Percentiles rank a stretch among this genome's conserved stretches.
Evolutionary conservation across 306 rosid species (phyloP).

Genomic region (Inga leiocalycina): DNA sequence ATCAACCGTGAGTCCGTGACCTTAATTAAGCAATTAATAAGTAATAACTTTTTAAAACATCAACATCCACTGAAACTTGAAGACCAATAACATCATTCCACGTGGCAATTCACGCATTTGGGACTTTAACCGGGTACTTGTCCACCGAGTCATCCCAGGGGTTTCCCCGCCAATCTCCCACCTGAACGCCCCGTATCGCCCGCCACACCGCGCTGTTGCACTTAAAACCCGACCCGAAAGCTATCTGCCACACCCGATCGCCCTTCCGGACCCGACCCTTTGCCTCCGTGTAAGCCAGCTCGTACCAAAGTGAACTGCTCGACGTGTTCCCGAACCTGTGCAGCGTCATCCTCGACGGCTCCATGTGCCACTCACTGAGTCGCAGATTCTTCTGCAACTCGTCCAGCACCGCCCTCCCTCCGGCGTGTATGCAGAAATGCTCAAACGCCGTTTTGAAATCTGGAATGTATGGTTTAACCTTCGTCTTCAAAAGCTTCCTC

Average conservation of each 20-base stretch:
- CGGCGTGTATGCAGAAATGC: constrained; percentile 94
- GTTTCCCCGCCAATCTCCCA: constrained; percentile 53
- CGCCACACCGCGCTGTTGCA: constrained; percentile 93
- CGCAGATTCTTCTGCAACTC: constrained; percentile 79
- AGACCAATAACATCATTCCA: not conserved
- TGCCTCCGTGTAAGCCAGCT: constrained; percentile 80
- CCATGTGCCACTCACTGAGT: constrained; percentile 92
- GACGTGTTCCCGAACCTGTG: constrained; percentile 95
- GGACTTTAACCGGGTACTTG: constrained; percentile 56
- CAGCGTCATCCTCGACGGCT: constrained; percentile 89
- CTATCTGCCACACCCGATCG: constrained; percentile 91
- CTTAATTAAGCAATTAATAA: not conserved
- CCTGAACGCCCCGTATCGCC: constrained; percentile 49
- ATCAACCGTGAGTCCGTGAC: not conserved
- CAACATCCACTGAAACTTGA: not conserved
- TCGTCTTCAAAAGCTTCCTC: constrained; percentile 51
- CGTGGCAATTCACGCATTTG: constrained; percentile 12
- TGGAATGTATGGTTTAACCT: constrained; percentile 79
- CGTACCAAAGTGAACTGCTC: constrained; percentile 91
- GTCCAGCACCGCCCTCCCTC: constrained; percentile 86
- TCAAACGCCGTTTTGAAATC: constrained; percentile 87
- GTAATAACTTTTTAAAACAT: not conserved
- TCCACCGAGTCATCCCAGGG: constrained; percentile 76
- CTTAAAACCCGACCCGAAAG: constrained; percentile 93
- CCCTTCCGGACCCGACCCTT: constrained; percentile 69